These are phyloP conservation scores for Mycena pura DNA, from an alignment of 768 basidiomycete species.

Conservation along the genomic window DNA sequence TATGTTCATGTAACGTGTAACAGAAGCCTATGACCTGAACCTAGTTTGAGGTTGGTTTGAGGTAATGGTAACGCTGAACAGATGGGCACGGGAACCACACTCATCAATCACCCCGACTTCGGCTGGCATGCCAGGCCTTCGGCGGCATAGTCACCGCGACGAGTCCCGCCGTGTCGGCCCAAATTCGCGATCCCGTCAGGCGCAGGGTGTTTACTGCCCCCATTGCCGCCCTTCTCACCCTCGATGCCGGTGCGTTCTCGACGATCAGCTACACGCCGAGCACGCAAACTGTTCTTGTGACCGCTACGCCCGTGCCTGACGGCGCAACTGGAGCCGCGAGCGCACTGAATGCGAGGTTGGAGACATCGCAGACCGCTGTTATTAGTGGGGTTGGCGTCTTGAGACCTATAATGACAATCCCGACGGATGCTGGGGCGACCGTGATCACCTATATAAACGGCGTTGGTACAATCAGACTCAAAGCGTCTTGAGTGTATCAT, in stretches of 20 bases:
- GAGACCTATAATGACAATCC: slow-evolving; percentile 45
- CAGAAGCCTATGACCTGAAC: too few species aligned
- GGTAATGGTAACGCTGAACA: too few species aligned
- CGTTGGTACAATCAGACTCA: slow-evolving; percentile 43
- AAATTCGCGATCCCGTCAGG: slow-evolving; percentile 54
- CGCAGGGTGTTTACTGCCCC: slow-evolving; percentile 60
- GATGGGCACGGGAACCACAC: slow-evolving; percentile 54
- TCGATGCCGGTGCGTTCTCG: slow-evolving; percentile 62
- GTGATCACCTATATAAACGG: slow-evolving; percentile 52
- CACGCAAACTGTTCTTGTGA: slow-evolving; percentile 45
- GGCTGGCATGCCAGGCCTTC: slow-evolving; percentile 73
- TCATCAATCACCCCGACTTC: slow-evolving; percentile 61
- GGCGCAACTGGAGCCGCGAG: slow-evolving; percentile 48
- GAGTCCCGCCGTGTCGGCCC: slow-evolving; percentile 49
- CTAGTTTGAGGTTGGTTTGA: too few species aligned
- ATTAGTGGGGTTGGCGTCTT: slow-evolving; percentile 47
- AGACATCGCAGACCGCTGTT: slow-evolving; percentile 51
- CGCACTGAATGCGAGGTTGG: slow-evolving; percentile 52
- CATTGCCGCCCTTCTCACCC: slow-evolving; percentile 49
- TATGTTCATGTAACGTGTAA: too few species aligned
- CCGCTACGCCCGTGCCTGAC: slow-evolving; percentile 47
- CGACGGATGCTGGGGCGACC: slow-evolving; percentile 53
- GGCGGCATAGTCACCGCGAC: slow-evolving; percentile 54
- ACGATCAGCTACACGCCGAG: slow-evolving; percentile 47
- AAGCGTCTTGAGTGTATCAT: not conserved